These are phyloP conservation scores for Paulownia fortunei DNA, from an alignment of 257 asterid genomes.

Conservation along the genomic window DNA sequence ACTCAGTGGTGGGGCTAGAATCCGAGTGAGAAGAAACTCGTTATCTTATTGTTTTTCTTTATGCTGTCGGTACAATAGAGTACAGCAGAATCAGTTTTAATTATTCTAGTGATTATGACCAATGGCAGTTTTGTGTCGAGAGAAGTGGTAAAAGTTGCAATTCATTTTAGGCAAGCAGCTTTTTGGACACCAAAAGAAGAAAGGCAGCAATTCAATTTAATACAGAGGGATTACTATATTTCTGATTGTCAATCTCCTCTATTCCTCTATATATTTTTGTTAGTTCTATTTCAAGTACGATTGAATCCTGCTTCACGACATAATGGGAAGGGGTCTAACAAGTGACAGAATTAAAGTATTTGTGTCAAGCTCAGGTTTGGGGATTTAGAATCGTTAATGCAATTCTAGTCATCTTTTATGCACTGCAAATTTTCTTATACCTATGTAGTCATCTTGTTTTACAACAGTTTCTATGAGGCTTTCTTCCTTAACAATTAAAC, in stretches of 20 bases:
- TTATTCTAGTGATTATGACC: too few relatives aligned
- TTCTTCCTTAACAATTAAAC: neutral
- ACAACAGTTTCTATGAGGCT: neutral
- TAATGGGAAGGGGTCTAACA: neutral
- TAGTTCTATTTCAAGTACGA: neutral
- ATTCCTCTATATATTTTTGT: neutral
- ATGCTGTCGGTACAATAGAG: neutral
- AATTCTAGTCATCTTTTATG: neutral
- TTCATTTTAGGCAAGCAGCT: neutral
- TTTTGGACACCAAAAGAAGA: neutral
- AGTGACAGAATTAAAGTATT: too few relatives aligned
- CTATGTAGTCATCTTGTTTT: neutral
- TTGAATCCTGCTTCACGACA: neutral
- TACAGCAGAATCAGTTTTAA: neutral
- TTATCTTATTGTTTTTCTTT: too few relatives aligned
- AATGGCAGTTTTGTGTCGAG: too few relatives aligned
- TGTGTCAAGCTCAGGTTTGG: neutral
- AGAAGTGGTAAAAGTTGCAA: constrained; percentile 7
- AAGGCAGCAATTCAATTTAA: neutral
- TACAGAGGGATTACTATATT: neutral
- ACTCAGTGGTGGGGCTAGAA: neutral
- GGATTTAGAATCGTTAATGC: neutral
- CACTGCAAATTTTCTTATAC: neutral
- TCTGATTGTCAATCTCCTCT: neutral
- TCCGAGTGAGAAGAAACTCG: neutral